Percentiles rank a stretch among this genome's conserved stretches.
Conservation (phyloP, 2,329 filamentous ascomycete species). For the Fusarium citri region DNA sequence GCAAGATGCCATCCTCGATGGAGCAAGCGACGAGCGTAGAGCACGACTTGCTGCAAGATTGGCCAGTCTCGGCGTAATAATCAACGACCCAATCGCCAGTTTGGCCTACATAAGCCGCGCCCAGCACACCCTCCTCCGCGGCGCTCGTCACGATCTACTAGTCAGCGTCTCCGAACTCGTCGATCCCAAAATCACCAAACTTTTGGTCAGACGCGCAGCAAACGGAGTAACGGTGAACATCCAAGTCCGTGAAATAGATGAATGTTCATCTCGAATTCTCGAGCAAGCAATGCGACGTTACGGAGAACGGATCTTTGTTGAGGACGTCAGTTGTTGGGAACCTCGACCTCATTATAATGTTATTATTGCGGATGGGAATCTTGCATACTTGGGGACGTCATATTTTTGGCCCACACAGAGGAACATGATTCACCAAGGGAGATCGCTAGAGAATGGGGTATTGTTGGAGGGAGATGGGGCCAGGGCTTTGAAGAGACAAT, state of each 20-base stretch:
- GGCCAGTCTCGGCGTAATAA: not conserved
- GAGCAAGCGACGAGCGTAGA: not conserved
- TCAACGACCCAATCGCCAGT: slow-evolving; percentile 6
- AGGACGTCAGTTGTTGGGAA: slow-evolving; percentile 15
- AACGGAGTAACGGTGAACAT: not conserved
- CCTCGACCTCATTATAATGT: not conserved
- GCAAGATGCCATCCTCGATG: not conserved
- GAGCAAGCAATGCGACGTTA: not conserved
- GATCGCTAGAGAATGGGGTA: slow-evolving; percentile 17
- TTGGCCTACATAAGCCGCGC: slow-evolving; percentile 11
- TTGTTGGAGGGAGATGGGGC: slow-evolving; percentile 4
- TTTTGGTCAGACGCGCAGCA: not conserved
- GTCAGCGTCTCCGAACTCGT: slow-evolving; percentile 3
- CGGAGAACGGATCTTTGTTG: not conserved
- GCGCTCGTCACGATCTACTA: slow-evolving; percentile 1
- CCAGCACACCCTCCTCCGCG: not conserved
- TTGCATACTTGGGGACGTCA: not conserved
- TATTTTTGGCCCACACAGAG: slow-evolving; percentile 17
- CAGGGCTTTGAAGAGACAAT: not conserved
- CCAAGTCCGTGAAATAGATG: not conserved
- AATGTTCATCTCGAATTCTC: not conserved
- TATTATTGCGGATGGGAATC: slow-evolving; percentile 4
- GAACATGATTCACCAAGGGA: slow-evolving; percentile 15
- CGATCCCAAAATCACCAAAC: slow-evolving; percentile 2
- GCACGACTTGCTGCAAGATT: not conserved